Conservation (phyloP, 2,329 filamentous ascomycete species). For the Penicillium sp. region DNA sequence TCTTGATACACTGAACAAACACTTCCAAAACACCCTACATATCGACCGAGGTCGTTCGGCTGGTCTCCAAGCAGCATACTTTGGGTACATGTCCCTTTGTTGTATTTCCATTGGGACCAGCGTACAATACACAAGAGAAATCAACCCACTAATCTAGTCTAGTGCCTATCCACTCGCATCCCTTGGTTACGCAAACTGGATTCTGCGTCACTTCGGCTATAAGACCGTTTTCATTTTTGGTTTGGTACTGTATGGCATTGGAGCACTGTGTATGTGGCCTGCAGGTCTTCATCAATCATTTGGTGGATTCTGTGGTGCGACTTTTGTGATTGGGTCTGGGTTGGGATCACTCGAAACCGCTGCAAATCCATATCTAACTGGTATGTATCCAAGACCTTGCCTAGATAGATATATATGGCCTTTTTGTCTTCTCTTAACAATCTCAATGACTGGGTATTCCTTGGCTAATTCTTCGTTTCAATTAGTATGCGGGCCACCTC, state of each 20-base stretch:
- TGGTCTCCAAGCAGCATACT: conserved; percentile 65
- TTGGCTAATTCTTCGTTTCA: conserved; percentile 16
- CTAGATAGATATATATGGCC: no score
- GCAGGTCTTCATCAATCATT: conserved; percentile 73
- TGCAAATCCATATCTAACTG: conserved; percentile 73
- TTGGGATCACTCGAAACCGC: conserved; percentile 74
- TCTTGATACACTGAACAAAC: conserved; percentile 54
- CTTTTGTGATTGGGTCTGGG: conserved; percentile 74
- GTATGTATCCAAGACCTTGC: conserved; percentile 25
- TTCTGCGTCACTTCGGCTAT: conserved; percentile 74
- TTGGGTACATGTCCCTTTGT: conserved; percentile 49
- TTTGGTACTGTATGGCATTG: conserved; percentile 67
- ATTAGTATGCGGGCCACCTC: conserved; percentile 69
- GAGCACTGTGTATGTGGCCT: conserved; percentile 83
- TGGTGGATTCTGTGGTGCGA: conserved; percentile 68
- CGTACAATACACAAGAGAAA: neutral
- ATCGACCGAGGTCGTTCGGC: conserved; percentile 60
- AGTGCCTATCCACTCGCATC: conserved; percentile 57
- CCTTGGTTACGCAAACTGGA: conserved; percentile 55
- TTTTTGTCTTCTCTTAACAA: no score
- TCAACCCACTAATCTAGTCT: neutral
- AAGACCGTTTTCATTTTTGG: conserved; percentile 79
- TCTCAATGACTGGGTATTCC: neutral
- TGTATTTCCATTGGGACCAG: neutral
- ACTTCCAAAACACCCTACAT: conserved; percentile 58